A percentile compares a stretch with the other conserved stretches of the same genome.
Conservation (phyloP, 2,329 filamentous ascomycete genomes). For the Pseudogymnoascus sp. region DNA sequence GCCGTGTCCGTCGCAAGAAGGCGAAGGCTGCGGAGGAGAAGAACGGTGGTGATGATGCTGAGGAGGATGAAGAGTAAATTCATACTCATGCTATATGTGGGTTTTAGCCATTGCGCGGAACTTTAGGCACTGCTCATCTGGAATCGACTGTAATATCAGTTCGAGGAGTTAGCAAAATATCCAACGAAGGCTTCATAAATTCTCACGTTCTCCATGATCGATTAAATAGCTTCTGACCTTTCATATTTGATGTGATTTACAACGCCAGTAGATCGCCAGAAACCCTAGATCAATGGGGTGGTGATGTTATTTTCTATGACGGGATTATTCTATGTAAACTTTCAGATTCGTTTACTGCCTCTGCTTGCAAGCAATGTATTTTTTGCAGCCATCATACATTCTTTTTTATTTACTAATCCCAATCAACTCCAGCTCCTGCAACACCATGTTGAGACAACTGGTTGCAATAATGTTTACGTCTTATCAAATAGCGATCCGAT, state of each 20-base stretch:
- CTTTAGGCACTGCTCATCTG: slow-evolving; percentile 30
- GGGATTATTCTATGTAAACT: neutral
- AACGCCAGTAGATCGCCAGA: neutral
- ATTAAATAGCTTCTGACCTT: neutral
- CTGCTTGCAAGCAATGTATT: neutral
- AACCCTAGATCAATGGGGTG: neutral
- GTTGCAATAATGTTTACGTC: neutral
- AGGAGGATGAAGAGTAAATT: slow-evolving; percentile 52
- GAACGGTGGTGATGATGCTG: slow-evolving; percentile 73
- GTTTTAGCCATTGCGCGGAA: slow-evolving; percentile 25
- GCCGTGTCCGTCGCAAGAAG: slow-evolving; percentile 99
- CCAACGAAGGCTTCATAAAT: slow-evolving; percentile 30
- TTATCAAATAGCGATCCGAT: neutral
- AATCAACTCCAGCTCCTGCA: neutral
- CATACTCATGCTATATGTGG: slow-evolving; percentile 12
- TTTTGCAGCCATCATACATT: too few species aligned
- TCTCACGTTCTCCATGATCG: neutral
- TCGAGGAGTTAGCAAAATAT: slow-evolving; percentile 47
- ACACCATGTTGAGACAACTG: neutral
- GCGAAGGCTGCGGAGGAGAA: slow-evolving; percentile 87
- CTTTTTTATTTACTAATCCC: neutral
- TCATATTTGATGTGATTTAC: neutral
- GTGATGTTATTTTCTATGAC: neutral
- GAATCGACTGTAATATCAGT: slow-evolving; percentile 40
- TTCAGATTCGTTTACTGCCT: neutral